Evolutionary conservation across 2,329 filamentous ascomycete species (phyloP).

Genomic region (Hypoxylon sp.): DNA sequence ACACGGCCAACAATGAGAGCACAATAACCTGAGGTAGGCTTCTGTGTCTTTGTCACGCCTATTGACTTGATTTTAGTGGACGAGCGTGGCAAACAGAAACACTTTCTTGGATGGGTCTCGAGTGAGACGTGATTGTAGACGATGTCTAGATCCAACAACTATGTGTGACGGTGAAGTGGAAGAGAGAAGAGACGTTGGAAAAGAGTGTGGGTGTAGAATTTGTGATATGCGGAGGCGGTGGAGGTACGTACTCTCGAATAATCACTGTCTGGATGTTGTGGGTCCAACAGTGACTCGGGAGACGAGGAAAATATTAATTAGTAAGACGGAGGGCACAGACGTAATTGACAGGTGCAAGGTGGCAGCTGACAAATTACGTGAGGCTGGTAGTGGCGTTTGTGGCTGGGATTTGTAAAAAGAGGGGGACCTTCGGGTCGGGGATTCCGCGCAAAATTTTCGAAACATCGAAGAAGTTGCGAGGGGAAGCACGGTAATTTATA

Average conservation of each 20-base stretch:
- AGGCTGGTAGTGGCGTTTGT: conserved; percentile 47
- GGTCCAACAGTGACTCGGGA: conserved; percentile 32
- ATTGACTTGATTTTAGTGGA: conserved; percentile 30
- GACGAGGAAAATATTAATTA: conserved; percentile 31
- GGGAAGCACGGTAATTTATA: conserved; percentile 68
- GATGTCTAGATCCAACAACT: conserved; percentile 17
- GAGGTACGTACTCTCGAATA: conserved; percentile 38
- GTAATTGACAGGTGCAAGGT: conserved; percentile 42
- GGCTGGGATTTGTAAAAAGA: conserved; percentile 47
- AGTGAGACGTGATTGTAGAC: conserved; percentile 23
- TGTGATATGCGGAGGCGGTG: neutral
- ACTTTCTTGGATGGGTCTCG: conserved; percentile 25
- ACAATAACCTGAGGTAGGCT: conserved; percentile 38
- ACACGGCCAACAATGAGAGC: conserved; percentile 42
- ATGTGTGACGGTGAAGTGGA: conserved; percentile 16
- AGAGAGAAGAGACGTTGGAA: conserved; percentile 12
- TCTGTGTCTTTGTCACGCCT: conserved; percentile 42
- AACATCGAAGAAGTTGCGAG: conserved; percentile 59
- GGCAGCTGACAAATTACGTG: conserved; percentile 42
- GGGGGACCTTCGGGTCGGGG: conserved; percentile 64
- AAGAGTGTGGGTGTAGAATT: conserved; percentile 5
- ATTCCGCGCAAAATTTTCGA: conserved; percentile 65
- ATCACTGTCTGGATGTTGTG: conserved; percentile 31
- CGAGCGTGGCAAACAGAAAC: conserved; percentile 31
- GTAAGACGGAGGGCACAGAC: conserved; percentile 39